These are phyloP conservation scores for Solanum lignicaule DNA, from an alignment of 257 asterid genomes.

Conservation along the genomic window DNA sequence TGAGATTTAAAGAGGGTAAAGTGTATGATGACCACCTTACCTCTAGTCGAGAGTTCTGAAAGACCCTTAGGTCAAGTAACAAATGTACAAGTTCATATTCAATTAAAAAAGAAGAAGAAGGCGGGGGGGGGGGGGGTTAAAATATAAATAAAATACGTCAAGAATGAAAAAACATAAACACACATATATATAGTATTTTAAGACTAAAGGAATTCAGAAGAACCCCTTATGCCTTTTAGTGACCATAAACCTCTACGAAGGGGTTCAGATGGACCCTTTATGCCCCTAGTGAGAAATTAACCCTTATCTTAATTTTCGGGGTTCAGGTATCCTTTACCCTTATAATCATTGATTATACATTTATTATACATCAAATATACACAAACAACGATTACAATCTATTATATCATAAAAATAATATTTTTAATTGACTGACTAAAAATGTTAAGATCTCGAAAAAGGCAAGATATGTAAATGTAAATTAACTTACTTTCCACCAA, in stretches of 20 bases:
- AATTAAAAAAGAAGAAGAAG: too few relatives aligned
- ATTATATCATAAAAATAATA: not conserved
- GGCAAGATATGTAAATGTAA: not conserved
- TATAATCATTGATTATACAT: not conserved
- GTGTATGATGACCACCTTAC: not conserved
- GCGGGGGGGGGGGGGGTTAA: too few relatives aligned
- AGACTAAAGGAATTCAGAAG: not conserved
- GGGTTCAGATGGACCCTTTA: not conserved
- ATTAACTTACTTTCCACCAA: not conserved
- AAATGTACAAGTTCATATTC: too few relatives aligned
- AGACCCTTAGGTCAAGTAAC: fast-evolving
- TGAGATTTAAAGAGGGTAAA: too few relatives aligned
- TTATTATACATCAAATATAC: fast-evolving
- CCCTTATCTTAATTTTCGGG: fast-evolving
- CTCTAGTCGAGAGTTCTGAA: fast-evolving
- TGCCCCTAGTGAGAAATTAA: not conserved
- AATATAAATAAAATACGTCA: too few relatives aligned
- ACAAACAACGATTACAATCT: not conserved
- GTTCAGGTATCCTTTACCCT: too few relatives aligned
- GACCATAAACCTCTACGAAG: not conserved
- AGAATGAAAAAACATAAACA: not conserved
- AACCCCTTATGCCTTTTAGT: not conserved
- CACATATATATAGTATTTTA: not conserved
- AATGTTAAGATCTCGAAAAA: not conserved
- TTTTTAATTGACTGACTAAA: not conserved